phyloP scores from a whole-genome alignment of 106 monocot genomes.

The Apostasia shenzhenica region DNA sequence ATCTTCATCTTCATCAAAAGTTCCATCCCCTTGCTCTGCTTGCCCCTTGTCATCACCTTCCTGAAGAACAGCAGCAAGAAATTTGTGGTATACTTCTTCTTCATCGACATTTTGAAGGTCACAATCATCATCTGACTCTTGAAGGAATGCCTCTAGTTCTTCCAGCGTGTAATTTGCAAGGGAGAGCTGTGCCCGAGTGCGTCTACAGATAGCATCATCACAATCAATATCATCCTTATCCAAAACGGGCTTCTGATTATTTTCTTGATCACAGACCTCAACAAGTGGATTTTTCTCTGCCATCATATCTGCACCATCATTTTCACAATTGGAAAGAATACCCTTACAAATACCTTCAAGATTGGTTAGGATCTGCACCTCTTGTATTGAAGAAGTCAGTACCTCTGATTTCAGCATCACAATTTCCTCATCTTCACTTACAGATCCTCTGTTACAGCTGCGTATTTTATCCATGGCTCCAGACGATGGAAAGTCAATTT shows the following conservation, averaged over 20 bases:
- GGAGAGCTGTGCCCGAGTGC: constrained; percentile 85
- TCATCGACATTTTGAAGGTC: constrained; percentile 66
- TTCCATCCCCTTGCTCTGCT: constrained; percentile 23
- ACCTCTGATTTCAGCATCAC: constrained; percentile 20
- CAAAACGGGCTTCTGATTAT: background rate
- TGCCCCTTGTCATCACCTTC: constrained; percentile 24
- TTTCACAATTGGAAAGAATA: constrained; percentile 2
- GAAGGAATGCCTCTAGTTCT: constrained; percentile 86
- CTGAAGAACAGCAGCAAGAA: constrained; percentile 73
- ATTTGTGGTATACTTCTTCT: constrained; percentile 83
- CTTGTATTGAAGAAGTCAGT: background rate
- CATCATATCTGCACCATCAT: constrained; percentile 2
- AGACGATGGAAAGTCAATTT: constrained; percentile 4
- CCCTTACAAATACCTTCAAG: background rate
- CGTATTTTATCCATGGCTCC: background rate
- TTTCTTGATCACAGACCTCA: background rate
- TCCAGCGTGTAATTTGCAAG: constrained; percentile 78
- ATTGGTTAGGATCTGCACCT: background rate
- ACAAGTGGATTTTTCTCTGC: constrained; percentile 6
- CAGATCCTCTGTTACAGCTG: constrained; percentile 1
- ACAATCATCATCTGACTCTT: constrained; percentile 85
- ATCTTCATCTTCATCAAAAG: constrained; percentile 86
- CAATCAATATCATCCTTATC: constrained; percentile 10
- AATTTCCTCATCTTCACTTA: constrained; percentile 23
- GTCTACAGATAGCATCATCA: constrained; percentile 78